These are phyloP conservation scores for Endotrypanum monterogeii DNA, from an alignment of 208 protist species.

Conservation along the genomic window DNA sequence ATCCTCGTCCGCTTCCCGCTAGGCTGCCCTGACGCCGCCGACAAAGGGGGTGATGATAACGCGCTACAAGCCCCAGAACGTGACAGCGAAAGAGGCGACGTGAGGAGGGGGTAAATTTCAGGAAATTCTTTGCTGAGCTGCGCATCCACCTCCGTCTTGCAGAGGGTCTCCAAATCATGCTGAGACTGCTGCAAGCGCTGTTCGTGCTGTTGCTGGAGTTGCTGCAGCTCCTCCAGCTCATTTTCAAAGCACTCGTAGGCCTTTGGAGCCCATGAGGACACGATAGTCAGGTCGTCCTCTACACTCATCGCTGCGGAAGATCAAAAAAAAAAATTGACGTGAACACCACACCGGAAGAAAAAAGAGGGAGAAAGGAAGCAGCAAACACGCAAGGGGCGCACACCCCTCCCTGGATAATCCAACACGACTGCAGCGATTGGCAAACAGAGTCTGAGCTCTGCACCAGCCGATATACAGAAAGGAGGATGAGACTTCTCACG, in stretches of 20 bases:
- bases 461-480: too few species aligned
- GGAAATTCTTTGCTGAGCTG: slow-evolving; percentile 30
- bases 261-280: slow-evolving; percentile 59
- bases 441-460: neutral
- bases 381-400: neutral
- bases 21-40: neutral
- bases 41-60: neutral
- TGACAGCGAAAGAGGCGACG: neutral
- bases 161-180: slow-evolving; percentile 32
- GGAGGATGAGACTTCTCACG: neutral
- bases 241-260: slow-evolving; percentile 55
- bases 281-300: slow-evolving; percentile 42
- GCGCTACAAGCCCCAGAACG: neutral
- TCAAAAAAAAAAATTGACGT: neutral
- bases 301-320: slow-evolving; percentile 30
- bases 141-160: slow-evolving; percentile 38
- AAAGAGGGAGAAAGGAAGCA: slow-evolving; percentile 2
- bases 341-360: neutral
- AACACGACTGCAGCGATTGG: neutral
- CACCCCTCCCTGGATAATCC: neutral
- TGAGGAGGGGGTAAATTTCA: slow-evolving; percentile 17
- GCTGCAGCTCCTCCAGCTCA: slow-evolving; percentile 62
- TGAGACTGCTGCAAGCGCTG: slow-evolving; percentile 24
- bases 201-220: slow-evolving; percentile 47
- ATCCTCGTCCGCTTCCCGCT: slow-evolving; percentile 18